Evolutionary conservation across 2,329 filamentous ascomycete genomes (phyloP), one percentile per base, ranked within the genome.

Genomic region (Talaromyces sp.): DNA sequence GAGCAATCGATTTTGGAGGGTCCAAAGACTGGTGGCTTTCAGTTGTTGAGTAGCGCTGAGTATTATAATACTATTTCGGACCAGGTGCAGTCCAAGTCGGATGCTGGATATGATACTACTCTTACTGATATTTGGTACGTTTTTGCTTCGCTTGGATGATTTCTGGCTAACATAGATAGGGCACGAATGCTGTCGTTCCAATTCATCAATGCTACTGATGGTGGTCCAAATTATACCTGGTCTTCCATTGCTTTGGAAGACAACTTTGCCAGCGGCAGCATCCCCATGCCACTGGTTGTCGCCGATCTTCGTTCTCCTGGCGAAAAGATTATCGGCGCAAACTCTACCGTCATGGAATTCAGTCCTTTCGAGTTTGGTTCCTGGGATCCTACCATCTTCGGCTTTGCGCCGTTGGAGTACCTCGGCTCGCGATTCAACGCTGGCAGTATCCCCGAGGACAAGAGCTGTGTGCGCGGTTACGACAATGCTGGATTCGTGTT

Each of bases 141-240:
- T 8, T 29, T 36, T 13, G 11, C 2, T 63, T 17, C 56, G 40
- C 47, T 22, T 51, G 5, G 63, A 61, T 15, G 22, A n/a, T 19
- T 13, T 51, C 10, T 31, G 15, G n/a, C 65, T 63, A 60, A 49
- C 38, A 22, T 25, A 1, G 15, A 36, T 53, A 75, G 73, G 82
- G 91, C 91, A 31, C 89, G 93, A 65, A 91, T 91, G 56, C 83
- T 97, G n/a, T 89, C 89, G 1, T 96, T 90, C 78, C 93, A 97
- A 79, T 85, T 97, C 58, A 85, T 97, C 74, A 91, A 94, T 73
- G 90, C 86, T 5, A 84, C 83, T 1, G 79, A 91, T 67, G 93
- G 93, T 45, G 93, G 91, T 0, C 87, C 89, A 15, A 83, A 82
- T 15, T 93, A 90, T 72, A 97, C 93, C 3, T 96, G 89, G 80